Conservation (phyloP, 2,329 filamentous ascomycete genomes). For the Colletotrichum paranaense region DNA sequence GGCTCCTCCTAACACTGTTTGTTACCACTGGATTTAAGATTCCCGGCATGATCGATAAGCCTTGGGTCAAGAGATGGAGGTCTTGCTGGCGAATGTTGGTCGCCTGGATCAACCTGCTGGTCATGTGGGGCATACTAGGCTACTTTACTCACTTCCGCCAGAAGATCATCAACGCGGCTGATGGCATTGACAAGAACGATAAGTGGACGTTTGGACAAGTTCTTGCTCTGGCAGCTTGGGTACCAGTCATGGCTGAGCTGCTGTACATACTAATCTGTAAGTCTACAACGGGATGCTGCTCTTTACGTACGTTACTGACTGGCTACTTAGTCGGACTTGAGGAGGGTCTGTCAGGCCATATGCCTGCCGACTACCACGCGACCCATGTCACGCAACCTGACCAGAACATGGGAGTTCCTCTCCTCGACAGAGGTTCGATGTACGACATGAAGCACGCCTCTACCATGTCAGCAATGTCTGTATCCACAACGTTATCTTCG, state of each 20-base stretch:
- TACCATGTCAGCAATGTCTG: not conserved
- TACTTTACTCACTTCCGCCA: slow-evolving; percentile 42
- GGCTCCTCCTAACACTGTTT: slow-evolving; percentile 15
- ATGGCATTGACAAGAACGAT: slow-evolving; percentile 37
- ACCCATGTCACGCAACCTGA: slow-evolving; percentile 9
- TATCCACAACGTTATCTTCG: not conserved
- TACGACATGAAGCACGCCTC: slow-evolving; percentile 15
- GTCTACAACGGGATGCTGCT: not conserved
- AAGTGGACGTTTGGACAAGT: slow-evolving; percentile 47
- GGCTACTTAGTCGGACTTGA: slow-evolving; percentile 13
- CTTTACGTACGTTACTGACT: not conserved
- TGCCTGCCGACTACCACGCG: slow-evolving; percentile 30
- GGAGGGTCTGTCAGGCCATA: slow-evolving; percentile 30
- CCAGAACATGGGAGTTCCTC: slow-evolving; percentile 7
- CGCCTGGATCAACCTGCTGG: slow-evolving; percentile 30
- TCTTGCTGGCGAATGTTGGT: slow-evolving; percentile 24
- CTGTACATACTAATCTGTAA: slow-evolving; percentile 41
- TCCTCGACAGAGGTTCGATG: slow-evolving; percentile 10
- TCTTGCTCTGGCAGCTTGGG: slow-evolving; percentile 44
- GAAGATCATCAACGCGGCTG: slow-evolving; percentile 30
- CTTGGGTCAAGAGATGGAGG: slow-evolving; percentile 18
- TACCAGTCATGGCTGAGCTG: slow-evolving; percentile 43
- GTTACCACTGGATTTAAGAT: slow-evolving; percentile 26
- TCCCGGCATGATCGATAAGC: slow-evolving; percentile 19
- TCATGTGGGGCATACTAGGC: slow-evolving; percentile 44